Evolutionary conservation across 345 rosid genomes (phyloP), one percentile per base, ranked within the genome.

Genomic region (Eucalyptus viminalis): DNA sequence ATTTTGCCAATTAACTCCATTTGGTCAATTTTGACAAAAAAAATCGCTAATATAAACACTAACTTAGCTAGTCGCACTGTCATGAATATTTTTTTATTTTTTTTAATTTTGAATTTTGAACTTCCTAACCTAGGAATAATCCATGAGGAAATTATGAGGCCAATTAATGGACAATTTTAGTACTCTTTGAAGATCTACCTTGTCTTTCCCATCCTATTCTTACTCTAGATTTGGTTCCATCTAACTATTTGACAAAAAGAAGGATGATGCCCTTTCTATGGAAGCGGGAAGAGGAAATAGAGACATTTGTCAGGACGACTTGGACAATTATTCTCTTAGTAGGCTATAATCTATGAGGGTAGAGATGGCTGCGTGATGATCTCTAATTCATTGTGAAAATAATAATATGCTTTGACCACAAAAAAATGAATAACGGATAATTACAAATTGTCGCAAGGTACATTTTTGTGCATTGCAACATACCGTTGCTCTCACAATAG

Each of bases 61-160:
- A 10, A 24, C 1, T 56, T 0, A 56, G 6, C 14, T 3, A 5
- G 0, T 22, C 6, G 0, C 29, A 10, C 6, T 56, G 0, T 56
- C 3, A 1, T 24, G 2, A 2, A 56, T 0, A 24, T 53, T 53
- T 53, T 53, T 53, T 2, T 4, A 1, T 1, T 8, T 56, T 22
- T 56, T 56, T 21, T 2, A 0, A 54, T 56, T 56, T 54, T 56
- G 12, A 8, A 56, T 24, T 56, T 56, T 2, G 29, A 11, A 24
- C 62, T 56, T 56, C 14, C 29, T 24, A 56, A 24, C 27, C 13
- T 24, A 24, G 13, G 29, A 56, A 9, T 56, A 24, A 24, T 22
- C 29, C 62, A 24, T 9, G 5, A 56, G 29, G 62, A 56, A 56
- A 24, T 56, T 24, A 8, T 7, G 29, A 56, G 62, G 62, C 29